These are phyloP conservation scores for Sarcodon sp. DNA, from an alignment of 768 basidiomycete genomes.

Conservation along the genomic window DNA sequence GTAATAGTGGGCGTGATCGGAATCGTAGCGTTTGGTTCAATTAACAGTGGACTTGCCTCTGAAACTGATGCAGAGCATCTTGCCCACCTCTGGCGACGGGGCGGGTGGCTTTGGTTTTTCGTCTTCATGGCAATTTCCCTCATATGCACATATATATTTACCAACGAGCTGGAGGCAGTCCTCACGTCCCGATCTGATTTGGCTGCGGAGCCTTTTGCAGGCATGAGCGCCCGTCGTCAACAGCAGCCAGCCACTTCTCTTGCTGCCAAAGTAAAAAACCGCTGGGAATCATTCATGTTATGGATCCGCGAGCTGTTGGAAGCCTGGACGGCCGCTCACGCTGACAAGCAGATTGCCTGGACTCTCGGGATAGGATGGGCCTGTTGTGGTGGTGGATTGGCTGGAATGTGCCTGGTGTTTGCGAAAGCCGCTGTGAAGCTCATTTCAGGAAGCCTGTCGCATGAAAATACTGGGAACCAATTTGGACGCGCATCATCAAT, in stretches of 20 bases:
- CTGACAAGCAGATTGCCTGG: slow-evolving; percentile 83
- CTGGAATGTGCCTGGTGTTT: slow-evolving; percentile 84
- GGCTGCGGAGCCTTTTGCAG: slow-evolving; percentile 38
- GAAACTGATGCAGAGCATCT: slow-evolving; percentile 68
- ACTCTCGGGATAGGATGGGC: slow-evolving; percentile 91
- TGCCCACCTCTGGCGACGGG: slow-evolving; percentile 73
- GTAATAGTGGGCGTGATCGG: slow-evolving; percentile 80
- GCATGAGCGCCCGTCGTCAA: slow-evolving; percentile 20
- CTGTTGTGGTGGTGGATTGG: slow-evolving; percentile 82
- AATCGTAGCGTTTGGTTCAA: slow-evolving; percentile 78
- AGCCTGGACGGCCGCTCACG: slow-evolving; percentile 61
- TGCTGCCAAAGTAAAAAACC: slow-evolving; percentile 20
- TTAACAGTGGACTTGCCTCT: slow-evolving; percentile 65
- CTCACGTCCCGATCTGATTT: slow-evolving; percentile 61
- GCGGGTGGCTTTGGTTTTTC: slow-evolving; percentile 89
- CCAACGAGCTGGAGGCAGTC: slow-evolving; percentile 60
- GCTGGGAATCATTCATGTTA: slow-evolving; percentile 33
- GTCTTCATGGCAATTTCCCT: slow-evolving; percentile 65
- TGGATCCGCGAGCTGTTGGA: slow-evolving; percentile 56
- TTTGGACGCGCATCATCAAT: slow-evolving; percentile 75
- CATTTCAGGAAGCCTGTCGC: slow-evolving; percentile 62
- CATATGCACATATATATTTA: slow-evolving; percentile 50
- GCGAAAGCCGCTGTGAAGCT: slow-evolving; percentile 72
- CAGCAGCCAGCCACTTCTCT: slow-evolving; percentile 12
- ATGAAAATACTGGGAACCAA: slow-evolving; percentile 76